phyloP scores from a whole-genome alignment of 495 filamentous ascomycete species.

The Aspergillus baeticus region DNA sequence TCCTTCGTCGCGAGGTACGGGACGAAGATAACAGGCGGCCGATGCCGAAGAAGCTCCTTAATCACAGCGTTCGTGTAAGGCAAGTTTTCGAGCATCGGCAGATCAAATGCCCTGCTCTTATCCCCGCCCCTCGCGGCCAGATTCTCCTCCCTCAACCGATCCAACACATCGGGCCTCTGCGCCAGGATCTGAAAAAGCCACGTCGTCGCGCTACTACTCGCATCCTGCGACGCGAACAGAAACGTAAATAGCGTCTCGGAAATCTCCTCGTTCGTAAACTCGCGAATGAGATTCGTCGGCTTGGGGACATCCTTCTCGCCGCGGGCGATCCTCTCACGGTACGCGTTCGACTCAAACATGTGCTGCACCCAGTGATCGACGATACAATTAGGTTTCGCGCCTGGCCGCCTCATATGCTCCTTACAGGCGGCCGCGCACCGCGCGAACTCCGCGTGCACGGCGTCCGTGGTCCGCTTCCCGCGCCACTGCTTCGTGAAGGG shows the following conservation, averaged over 20 bases:
- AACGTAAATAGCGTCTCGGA: conserved; percentile 91
- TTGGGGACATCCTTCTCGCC: conserved; percentile 69
- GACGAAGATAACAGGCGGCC: conserved; percentile 94
- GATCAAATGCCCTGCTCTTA: conserved; percentile 57
- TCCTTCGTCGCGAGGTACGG: conserved; percentile 86
- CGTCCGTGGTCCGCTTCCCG: conserved; percentile 83
- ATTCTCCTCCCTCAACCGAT: conserved; percentile 82
- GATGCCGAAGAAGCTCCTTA: conserved; percentile 87
- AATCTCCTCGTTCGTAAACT: conserved; percentile 88
- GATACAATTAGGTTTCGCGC: conserved; percentile 78
- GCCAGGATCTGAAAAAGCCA: conserved; percentile 92
- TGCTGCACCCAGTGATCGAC: conserved; percentile 84
- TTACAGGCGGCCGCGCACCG: conserved; percentile 86
- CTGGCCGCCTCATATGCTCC: conserved; percentile 72
- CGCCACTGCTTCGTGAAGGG: conserved; percentile 94
- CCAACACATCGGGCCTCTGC: conserved; percentile 82
- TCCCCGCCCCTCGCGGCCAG: conserved; percentile 71
- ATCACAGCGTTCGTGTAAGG: conserved; percentile 85
- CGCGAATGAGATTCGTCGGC: conserved; percentile 72
- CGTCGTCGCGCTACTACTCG: conserved; percentile 83
- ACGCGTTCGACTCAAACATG: conserved; percentile 77
- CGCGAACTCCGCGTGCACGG: conserved; percentile 80
- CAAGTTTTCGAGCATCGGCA: conserved; percentile 84
- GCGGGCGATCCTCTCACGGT: conserved; percentile 61
- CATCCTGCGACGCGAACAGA: conserved; percentile 94